Evolutionary conservation across 2,329 filamentous ascomycete genomes (phyloP), one percentile per base, ranked within the genome.

Genomic region (Lomentospora prolificans): DNA sequence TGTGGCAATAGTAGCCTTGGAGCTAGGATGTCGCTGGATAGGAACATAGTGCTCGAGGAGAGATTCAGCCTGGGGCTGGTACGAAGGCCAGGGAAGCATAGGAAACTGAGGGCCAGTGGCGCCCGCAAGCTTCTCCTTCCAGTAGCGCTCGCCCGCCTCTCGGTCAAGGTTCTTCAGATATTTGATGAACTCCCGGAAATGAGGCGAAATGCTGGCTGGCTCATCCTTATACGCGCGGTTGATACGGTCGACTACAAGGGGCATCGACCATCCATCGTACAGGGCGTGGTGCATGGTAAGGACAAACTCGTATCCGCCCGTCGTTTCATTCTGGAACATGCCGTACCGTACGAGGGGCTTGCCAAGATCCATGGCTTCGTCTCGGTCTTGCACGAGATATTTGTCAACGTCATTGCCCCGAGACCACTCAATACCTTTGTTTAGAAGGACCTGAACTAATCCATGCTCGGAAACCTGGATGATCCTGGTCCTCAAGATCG

Each of bases 221-320:
- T 71, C 68, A 4, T 72, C 71, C 0, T 72, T 67, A 57, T 73
- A 78, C 1, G 72, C 72, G 31, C 67, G 67, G 62, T 77, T 76
- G 44, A 78, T 71, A 39, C 72, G 71, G 25, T 76, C 74, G 19
- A 79, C 69, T 2, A 79, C 63, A 3, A 79, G 62, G 3, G 74
- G 74, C 72, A 79, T 75, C 0, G 72, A 75, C 78, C 78, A 81
- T 24, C 79, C 79, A 53, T 82, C 79, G 57, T 82, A 82, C 0
- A 81, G 63, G 3, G 73, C 75, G 59, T 82, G 79, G 59, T 82
- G 79, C 66, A 79, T 75, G 1, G 76, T 77, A 58, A 78, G 65
- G n/a, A 81, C 72, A 58, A 81, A 78, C 60, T 72, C 67, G 14
- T 66, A 62, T 50, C 66, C 69, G 33, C 62, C 65, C 3, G 63